Conservation (phyloP, 2,329 filamentous ascomycete species). For the Calonectria pteridis region DNA sequence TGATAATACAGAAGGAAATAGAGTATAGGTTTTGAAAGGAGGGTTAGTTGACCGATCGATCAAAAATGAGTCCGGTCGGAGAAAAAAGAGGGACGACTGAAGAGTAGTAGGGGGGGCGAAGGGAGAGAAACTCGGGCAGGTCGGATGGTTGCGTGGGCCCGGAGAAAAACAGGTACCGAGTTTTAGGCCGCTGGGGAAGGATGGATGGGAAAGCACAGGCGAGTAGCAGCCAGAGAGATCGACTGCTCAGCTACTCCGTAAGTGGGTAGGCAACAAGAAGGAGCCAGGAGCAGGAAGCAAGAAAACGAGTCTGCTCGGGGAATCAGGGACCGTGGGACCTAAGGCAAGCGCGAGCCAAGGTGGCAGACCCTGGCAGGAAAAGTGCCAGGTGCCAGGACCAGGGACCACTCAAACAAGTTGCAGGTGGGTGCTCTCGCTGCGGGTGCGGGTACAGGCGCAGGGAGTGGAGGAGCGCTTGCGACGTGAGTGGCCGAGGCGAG, state of each 20-base stretch:
- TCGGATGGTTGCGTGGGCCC: conserved; percentile 30
- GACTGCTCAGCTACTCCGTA: conserved; percentile 4
- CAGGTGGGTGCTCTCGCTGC: conserved; percentile 7
- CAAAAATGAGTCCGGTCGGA: conserved; percentile 25
- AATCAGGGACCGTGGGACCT: neutral
- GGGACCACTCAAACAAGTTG: conserved; percentile 12
- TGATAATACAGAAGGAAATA: conserved; percentile 10
- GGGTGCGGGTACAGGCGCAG: conserved; percentile 10
- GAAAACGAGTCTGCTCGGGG: neutral
- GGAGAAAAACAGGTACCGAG: conserved; percentile 35
- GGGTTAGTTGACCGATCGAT: conserved; percentile 25
- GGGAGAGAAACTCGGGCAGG: conserved; percentile 29
- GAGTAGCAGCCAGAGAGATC: neutral
- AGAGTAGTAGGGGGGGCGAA: conserved; percentile 20
- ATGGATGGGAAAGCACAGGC: neutral
- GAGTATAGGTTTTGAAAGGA: conserved; percentile 1
- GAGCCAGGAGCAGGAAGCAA: neutral
- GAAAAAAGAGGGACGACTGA: conserved; percentile 20
- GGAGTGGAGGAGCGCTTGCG: neutral
- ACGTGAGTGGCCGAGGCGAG: neutral
- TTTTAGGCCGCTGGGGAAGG: conserved; percentile 14
- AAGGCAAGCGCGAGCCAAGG: conserved; percentile 1
- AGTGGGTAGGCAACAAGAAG: neutral
- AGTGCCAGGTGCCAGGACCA: neutral
- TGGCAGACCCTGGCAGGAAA: neutral